Percentiles rank a stretch among this genome's conserved stretches.
These are phyloP conservation scores for Cochliopodium minus DNA, from an alignment of 208 protist species.

Conservation along the genomic window DNA sequence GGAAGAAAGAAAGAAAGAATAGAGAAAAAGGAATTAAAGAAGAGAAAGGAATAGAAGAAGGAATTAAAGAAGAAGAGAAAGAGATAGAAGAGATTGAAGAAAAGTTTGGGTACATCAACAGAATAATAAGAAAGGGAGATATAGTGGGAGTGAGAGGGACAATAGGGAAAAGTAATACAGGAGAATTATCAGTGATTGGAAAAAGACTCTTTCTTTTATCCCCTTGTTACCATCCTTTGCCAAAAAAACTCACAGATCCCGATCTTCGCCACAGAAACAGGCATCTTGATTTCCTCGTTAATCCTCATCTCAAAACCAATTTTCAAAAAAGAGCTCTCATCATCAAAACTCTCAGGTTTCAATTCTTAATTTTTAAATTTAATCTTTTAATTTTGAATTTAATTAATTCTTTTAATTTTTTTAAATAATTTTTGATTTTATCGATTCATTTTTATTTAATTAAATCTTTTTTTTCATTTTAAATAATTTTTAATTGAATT, in stretches of 20 bases:
- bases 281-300: neutral
- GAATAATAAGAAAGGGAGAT: conserved; percentile 34
- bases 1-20: neutral
- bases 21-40: neutral
- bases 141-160: conserved; percentile 53
- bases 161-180: conserved; percentile 45
- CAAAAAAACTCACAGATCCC: neutral
- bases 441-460: too few relatives aligned
- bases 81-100: neutral
- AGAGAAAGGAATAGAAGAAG: neutral
- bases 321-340: neutral
- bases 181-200: conserved; percentile 57
- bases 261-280: neutral
- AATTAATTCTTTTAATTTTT: too few relatives aligned
- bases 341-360: too few relatives aligned
- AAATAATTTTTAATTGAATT: too few relatives aligned
- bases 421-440: too few relatives aligned
- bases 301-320: neutral
- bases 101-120: neutral
- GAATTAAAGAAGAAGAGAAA: neutral
- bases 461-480: too few relatives aligned
- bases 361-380: too few relatives aligned
- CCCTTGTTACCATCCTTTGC: conserved; percentile 17
- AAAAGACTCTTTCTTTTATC: conserved; percentile 34
- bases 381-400: too few relatives aligned